Evolutionary conservation across 2,329 filamentous ascomycete genomes (phyloP).

Genomic region (Dactylellina sp.): DNA sequence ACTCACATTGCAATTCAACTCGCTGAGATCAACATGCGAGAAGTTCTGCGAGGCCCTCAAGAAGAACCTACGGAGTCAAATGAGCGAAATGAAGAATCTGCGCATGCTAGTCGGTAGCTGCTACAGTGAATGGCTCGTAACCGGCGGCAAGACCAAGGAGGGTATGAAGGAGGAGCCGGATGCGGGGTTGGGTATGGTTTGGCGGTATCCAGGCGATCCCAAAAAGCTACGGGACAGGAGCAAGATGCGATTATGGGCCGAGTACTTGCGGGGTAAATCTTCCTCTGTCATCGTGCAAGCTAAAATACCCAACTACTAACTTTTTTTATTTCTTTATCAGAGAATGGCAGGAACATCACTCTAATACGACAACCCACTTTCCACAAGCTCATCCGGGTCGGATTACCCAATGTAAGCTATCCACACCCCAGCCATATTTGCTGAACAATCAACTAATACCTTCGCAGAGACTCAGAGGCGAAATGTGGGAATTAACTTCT

Average conservation of each 20-base stretch:
- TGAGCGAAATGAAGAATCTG: slow-evolving; percentile 87
- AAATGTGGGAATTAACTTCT: slow-evolving; percentile 95
- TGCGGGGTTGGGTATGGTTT: slow-evolving; percentile 90
- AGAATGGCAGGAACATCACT: slow-evolving; percentile 93
- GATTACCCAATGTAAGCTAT: slow-evolving; percentile 77
- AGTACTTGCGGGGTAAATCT: slow-evolving; percentile 78
- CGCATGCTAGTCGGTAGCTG: slow-evolving; percentile 83
- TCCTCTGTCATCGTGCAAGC: neutral
- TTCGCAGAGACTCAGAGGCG: slow-evolving; percentile 77
- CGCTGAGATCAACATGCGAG: slow-evolving; percentile 88
- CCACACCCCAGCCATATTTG: neutral
- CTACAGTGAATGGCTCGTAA: slow-evolving; percentile 86
- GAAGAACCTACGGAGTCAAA: slow-evolving; percentile 84
- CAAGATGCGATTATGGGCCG: slow-evolving; percentile 97
- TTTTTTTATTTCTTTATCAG: slow-evolving; percentile 63
- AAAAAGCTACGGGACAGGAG: slow-evolving; percentile 93
- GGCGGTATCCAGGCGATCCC: slow-evolving; percentile 93
- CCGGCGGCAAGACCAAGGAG: slow-evolving; percentile 70
- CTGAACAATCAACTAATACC: slow-evolving; percentile 2
- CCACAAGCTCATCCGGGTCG: slow-evolving; percentile 95
- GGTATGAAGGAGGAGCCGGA: slow-evolving; percentile 78
- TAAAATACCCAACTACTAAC: slow-evolving; percentile 14
- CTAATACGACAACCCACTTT: slow-evolving; percentile 95
- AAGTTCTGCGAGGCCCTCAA: slow-evolving; percentile 96
- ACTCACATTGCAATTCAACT: slow-evolving; percentile 90